Percentiles rank a stretch among this genome's conserved stretches.
Conservation (phyloP, 2,329 filamentous ascomycete species). For the Aspergillus melleus region DNA sequence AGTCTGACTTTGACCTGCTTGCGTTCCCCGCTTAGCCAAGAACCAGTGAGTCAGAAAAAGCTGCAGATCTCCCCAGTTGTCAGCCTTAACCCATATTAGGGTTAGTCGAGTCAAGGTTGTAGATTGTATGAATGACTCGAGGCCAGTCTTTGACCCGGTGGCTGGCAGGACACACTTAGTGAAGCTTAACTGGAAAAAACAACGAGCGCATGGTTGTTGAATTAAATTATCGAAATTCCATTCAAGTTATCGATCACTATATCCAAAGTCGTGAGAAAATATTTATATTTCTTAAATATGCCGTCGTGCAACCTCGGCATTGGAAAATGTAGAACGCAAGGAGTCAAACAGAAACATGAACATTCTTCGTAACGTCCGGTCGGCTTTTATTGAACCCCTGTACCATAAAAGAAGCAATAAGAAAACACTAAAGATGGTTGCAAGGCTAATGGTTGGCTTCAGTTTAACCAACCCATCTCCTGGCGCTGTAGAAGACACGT, state of each 20-base stretch:
- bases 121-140: neutral
- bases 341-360: neutral
- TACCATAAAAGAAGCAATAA: neutral
- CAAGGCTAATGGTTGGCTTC: neutral
- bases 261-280: neutral
- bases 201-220: no score
- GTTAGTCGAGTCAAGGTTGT: neutral
- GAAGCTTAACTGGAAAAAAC: no score
- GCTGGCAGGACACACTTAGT: neutral
- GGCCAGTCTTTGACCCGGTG: neutral
- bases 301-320: neutral
- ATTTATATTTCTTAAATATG: neutral
- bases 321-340: neutral
- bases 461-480: slow-evolving; percentile 74
- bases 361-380: neutral
- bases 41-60: neutral
- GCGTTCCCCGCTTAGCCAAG: neutral
- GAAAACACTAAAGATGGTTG: neutral
- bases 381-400: neutral
- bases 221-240: neutral
- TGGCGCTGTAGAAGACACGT: slow-evolving; percentile 81
- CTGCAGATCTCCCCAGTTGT: neutral
- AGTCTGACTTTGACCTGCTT: neutral
- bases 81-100: neutral
- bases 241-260: neutral